Percentiles rank a stretch among this genome's conserved stretches.
phyloP scores from a whole-genome alignment of 371 early-diverging fungal species.

The Mucor racemosus region DNA sequence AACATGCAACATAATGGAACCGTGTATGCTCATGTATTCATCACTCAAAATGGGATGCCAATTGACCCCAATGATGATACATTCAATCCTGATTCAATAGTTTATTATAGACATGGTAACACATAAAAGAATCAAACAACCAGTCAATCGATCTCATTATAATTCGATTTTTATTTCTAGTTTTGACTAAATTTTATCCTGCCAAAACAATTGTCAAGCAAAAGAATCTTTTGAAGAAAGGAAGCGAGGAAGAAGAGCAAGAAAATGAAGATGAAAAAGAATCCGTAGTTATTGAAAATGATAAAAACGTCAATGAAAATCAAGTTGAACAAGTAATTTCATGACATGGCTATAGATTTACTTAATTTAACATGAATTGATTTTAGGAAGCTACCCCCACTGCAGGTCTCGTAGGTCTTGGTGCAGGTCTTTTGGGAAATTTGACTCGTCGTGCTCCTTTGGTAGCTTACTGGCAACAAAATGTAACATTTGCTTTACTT shows the following conservation, averaged over 20 bases:
- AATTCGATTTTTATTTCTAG: constrained; percentile 33
- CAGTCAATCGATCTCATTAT: not conserved
- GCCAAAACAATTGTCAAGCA: constrained; percentile 65
- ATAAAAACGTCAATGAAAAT: constrained; percentile 16
- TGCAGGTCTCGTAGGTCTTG: constrained; percentile 24
- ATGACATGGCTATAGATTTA: not conserved
- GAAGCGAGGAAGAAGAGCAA: constrained; percentile 42
- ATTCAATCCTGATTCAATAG: constrained; percentile 47
- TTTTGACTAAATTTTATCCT: constrained; percentile 70
- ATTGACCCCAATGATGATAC: constrained; percentile 55
- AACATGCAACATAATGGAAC: constrained; percentile 81
- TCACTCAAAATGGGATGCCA: constrained; percentile 55
- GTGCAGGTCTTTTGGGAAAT: constrained; percentile 33
- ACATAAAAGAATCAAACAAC: not conserved
- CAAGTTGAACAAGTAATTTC: constrained; percentile 5
- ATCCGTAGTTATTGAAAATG: not conserved
- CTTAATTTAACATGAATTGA: not conserved
- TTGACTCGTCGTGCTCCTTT: constrained; percentile 54
- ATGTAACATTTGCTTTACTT: constrained; percentile 77
- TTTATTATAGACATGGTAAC: constrained; percentile 65
- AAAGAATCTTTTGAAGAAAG: constrained; percentile 71
- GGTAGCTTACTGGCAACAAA: constrained; percentile 87
- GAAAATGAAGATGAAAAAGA: constrained; percentile 1
- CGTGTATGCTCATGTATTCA: constrained; percentile 82
- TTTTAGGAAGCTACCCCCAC: not conserved